These are phyloP conservation scores for Amanita rubescens DNA, from an alignment of 768 basidiomycete species.

Conservation along the genomic window DNA sequence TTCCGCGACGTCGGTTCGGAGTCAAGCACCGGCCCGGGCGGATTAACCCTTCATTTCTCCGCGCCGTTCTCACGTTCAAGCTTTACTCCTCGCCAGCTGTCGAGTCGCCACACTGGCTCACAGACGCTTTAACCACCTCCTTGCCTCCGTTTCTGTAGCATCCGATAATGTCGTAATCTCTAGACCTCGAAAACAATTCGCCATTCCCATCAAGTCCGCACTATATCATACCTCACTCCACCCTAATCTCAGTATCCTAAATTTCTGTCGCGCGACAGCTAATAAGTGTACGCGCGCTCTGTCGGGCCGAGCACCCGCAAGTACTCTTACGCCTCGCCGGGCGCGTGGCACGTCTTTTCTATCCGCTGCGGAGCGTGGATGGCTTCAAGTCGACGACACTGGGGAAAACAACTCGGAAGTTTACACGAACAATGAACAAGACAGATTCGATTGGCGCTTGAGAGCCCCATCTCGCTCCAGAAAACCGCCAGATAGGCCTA, in stretches of 20 bases:
- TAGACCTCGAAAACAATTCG: not conserved
- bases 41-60: too few species aligned
- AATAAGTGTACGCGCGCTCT: not conserved
- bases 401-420: not conserved
- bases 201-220: not conserved
- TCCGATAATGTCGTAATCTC: not conserved
- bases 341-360: conserved; percentile 1
- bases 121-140: not conserved
- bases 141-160: not conserved
- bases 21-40: too few species aligned
- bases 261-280: not conserved
- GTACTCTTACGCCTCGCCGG: not conserved
- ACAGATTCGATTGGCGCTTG: conserved; percentile 56
- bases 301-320: not conserved
- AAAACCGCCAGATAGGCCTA: conserved; percentile 10
- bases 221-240: not conserved
- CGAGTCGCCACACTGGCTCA: not conserved
- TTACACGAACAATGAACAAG: not conserved
- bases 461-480: conserved; percentile 39
- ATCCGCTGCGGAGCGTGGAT: conserved; percentile 28
- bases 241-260: not conserved
- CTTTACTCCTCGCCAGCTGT: not conserved
- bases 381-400: conserved; percentile 27
- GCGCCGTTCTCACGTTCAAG: not conserved
- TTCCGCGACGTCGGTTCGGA: too few species aligned